Evolutionary conservation across 768 basidiomycete species (phyloP).

Genomic region (Psilocybe cyanescens): DNA sequence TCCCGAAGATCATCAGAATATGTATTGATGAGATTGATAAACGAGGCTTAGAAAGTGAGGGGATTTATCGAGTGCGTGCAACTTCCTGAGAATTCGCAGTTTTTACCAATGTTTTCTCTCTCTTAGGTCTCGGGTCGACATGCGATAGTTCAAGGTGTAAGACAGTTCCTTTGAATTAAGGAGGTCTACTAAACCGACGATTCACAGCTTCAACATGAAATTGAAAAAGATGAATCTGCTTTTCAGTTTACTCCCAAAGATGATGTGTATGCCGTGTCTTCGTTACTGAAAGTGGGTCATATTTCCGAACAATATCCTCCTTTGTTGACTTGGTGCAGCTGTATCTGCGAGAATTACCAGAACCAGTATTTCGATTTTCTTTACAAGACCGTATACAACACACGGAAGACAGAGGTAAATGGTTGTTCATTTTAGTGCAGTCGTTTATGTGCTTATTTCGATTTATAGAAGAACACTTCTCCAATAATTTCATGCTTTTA

Average conservation of each 20-base stretch:
- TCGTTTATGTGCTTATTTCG: not conserved
- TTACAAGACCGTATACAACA: constrained; percentile 83
- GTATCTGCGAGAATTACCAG: constrained; percentile 86
- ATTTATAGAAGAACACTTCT: constrained; percentile 66
- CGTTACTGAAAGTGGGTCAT: constrained; percentile 75
- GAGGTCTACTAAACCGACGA: not conserved
- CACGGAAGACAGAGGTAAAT: constrained; percentile 73
- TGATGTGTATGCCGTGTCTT: constrained; percentile 84
- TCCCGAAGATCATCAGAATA: constrained; percentile 80
- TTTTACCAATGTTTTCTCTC: constrained; percentile 6
- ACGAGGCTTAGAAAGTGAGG: constrained; percentile 77
- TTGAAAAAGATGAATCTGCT: constrained; percentile 79
- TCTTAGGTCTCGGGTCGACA: constrained; percentile 81
- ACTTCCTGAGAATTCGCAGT: not conserved
- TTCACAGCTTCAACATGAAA: constrained; percentile 77
- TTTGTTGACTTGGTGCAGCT: constrained; percentile 42
- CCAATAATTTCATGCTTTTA: constrained; percentile 73
- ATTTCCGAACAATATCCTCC: not conserved
- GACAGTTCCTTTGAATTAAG: constrained; percentile 20
- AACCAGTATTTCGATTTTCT: constrained; percentile 85
- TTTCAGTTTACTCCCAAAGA: constrained; percentile 79
- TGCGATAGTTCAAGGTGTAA: constrained; percentile 80
- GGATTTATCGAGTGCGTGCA: constrained; percentile 72
- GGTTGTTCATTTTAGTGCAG: not conserved
- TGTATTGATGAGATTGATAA: constrained; percentile 85